Evolutionary conservation across 2,329 filamentous ascomycete species (phyloP).

Genomic region (Paracamarosporium sp.): DNA sequence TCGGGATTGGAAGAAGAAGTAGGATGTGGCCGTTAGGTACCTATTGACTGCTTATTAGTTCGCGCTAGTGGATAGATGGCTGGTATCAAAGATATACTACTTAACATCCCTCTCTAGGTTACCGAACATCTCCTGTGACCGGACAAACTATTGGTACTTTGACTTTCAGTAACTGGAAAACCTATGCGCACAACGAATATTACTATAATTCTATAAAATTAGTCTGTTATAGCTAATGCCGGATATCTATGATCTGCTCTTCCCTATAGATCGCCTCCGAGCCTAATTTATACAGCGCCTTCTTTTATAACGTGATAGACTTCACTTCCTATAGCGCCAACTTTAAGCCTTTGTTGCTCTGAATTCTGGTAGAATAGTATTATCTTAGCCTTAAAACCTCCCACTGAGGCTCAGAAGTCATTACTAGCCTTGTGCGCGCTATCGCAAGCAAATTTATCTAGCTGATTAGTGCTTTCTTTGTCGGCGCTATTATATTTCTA

Average conservation of each 20-base stretch:
- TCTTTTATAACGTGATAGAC: neutral
- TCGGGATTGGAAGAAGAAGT: slow-evolving; percentile 44
- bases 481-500: no score
- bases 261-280: neutral
- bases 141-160: neutral
- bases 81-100: no score
- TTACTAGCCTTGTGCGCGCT: neutral
- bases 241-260: neutral
- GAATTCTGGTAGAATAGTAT: neutral
- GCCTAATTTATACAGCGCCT: neutral
- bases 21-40: neutral
- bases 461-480: no score
- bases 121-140: neutral
- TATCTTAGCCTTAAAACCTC: neutral
- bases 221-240: neutral
- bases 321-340: neutral
- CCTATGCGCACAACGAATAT: neutral
- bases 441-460: neutral
- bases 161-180: neutral
- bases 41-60: neutral
- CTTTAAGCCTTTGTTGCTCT: neutral
- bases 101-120: neutral
- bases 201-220: neutral
- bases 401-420: neutral
- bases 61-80: neutral